These are phyloP conservation scores for Taxawa tesnikishii DNA, from an alignment of 2,329 filamentous ascomycete genomes.

Conservation along the genomic window DNA sequence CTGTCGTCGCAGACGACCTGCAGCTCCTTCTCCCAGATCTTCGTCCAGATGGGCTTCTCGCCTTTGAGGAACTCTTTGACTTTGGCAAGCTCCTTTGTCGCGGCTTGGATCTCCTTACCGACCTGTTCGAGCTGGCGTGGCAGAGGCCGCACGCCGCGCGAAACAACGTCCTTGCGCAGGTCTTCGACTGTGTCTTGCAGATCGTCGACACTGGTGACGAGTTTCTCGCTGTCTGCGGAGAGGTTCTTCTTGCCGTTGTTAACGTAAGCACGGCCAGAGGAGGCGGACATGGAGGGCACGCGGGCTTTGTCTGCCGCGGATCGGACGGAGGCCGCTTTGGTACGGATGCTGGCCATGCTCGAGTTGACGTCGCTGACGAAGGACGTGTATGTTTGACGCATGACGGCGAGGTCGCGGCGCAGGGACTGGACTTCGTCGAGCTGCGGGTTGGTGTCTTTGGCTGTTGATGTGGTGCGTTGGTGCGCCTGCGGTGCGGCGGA, in stretches of 20 bases:
- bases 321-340: slow-evolving; percentile 74
- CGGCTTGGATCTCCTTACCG: slow-evolving; percentile 71
- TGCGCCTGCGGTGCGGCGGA: slow-evolving; percentile 13
- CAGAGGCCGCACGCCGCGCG: slow-evolving; percentile 78
- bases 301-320: slow-evolving; percentile 56
- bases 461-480: slow-evolving; percentile 12
- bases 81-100: slow-evolving; percentile 80
- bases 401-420: slow-evolving; percentile 75
- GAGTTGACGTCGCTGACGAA: slow-evolving; percentile 81
- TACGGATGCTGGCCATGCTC: slow-evolving; percentile 73
- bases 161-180: slow-evolving; percentile 90
- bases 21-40: slow-evolving; percentile 97
- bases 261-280: slow-evolving; percentile 76
- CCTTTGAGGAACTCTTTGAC: slow-evolving; percentile 84
- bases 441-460: slow-evolving; percentile 41
- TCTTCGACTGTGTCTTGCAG: slow-evolving; percentile 96
- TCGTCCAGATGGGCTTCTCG: slow-evolving; percentile 95
- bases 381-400: slow-evolving; percentile 84
- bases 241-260: slow-evolving; percentile 77
- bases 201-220: slow-evolving; percentile 88
- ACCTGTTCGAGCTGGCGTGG: slow-evolving; percentile 83
- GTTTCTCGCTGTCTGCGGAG: slow-evolving; percentile 73
- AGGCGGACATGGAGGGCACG: slow-evolving; percentile 60
- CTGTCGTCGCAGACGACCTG: slow-evolving; percentile 92
- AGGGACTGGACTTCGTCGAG: slow-evolving; percentile 69